Conservation (phyloP, 441 rosid species). For the Bruguiera hainesii region DNA sequence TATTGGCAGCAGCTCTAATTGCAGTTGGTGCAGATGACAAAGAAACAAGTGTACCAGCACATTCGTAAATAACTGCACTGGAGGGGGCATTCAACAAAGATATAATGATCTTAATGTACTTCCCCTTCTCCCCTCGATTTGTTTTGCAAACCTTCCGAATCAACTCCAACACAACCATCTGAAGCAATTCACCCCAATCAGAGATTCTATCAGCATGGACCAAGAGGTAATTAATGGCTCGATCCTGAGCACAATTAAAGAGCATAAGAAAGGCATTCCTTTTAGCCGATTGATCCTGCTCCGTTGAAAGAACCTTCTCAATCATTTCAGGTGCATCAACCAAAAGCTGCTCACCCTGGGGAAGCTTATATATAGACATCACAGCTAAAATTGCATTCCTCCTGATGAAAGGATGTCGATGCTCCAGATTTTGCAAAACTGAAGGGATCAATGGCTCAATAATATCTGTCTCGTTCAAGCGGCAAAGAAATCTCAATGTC, state of each 20-base stretch:
- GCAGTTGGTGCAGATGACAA: slow-evolving; percentile 93
- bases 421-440: slow-evolving; percentile 64
- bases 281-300: slow-evolving; percentile 83
- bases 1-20: slow-evolving; percentile 79
- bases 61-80: slow-evolving; percentile 79
- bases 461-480: slow-evolving; percentile 65
- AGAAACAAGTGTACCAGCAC: slow-evolving; percentile 86
- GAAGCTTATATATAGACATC: slow-evolving; percentile 75
- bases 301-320: slow-evolving; percentile 65
- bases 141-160: slow-evolving; percentile 87
- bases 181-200: slow-evolving; percentile 90
- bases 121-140: slow-evolving; percentile 72
- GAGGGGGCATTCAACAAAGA: slow-evolving; percentile 79
- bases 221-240: slow-evolving; percentile 71
- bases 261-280: slow-evolving; percentile 95
- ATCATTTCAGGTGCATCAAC: slow-evolving; percentile 79
- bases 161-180: slow-evolving; percentile 89
- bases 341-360: slow-evolving; percentile 73
- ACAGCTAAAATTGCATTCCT: slow-evolving; percentile 78
- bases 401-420: slow-evolving; percentile 63
- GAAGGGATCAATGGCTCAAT: slow-evolving; percentile 85
- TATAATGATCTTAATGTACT: slow-evolving; percentile 81
- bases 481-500: slow-evolving; percentile 73
- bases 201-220: slow-evolving; percentile 66
- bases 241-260: slow-evolving; percentile 77